Evolutionary conservation across 495 filamentous ascomycete species (phyloP), one percentile per base, ranked within the genome.

Genomic region (Thozetella sp.): DNA sequence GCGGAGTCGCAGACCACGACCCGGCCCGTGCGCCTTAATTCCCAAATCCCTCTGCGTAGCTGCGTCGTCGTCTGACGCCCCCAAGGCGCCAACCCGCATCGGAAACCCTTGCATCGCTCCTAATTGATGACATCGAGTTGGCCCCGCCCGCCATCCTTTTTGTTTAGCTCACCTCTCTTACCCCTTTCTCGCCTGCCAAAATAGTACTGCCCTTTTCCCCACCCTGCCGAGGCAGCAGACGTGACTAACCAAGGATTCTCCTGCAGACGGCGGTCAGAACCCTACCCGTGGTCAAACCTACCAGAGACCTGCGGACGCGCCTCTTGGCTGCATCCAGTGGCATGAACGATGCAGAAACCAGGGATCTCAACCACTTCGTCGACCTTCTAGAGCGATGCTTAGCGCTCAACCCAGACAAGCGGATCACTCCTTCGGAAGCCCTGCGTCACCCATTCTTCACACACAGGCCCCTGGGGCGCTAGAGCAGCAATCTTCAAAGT

Each of bases 321-420:
- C 76, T 99, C 23, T 75, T 89, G 68, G 86, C 86, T 40, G 89
- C 90, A 54, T 88, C 88, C 1, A 89, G 86, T 17, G 86, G 86
- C 30, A 85, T 96, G 80, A 83, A 76, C 23, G 90, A 94, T 58
- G 74, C 78, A 13, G 93, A 96, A 70, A 80, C 82, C 53, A 91
- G 90, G 67, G 92, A 97, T 68, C 74, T 97, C 58, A 83, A 86
- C 26, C 75, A 86, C 51, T 98, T 99, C 73, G 78, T 91, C 54
- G 93, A 97, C 68, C 74, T 99, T 54, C 74, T 99, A 37, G 93
- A 96, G 62, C 86, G 88, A 17, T 98, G 95, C 59, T 72, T 99
- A 69, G 87, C 86, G 61, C 83, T 97, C 26, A 97, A 97, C 69
- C 90, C 93, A n/a, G 96, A 97, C 74, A 95, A 93, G 75, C 83